phyloP scores from a whole-genome alignment of 768 basidiomycete species.

The Leccinum fibrillosum region DNA sequence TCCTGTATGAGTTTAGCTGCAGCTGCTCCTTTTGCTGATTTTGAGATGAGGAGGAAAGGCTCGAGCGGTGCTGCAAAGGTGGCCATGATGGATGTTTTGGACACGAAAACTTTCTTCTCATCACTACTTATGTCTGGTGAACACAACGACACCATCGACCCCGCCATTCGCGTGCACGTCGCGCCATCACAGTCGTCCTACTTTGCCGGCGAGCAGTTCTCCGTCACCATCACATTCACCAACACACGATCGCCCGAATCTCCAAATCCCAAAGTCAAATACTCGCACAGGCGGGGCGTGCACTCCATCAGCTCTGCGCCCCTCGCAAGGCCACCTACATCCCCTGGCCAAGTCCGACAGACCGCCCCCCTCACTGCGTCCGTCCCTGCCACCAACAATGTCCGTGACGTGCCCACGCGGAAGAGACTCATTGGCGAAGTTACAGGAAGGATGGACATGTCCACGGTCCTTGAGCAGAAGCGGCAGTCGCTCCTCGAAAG shows the following conservation, averaged over 20 bases:
- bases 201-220: constrained; percentile 89
- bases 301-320: constrained; percentile 86
- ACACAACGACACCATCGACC: constrained; percentile 30
- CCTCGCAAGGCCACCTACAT: constrained; percentile 77
- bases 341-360: constrained; percentile 58
- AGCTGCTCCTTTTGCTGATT: constrained; percentile 87
- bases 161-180: constrained; percentile 64
- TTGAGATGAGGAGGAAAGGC: constrained; percentile 88
- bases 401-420: constrained; percentile 36
- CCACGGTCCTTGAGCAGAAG: constrained; percentile 51
- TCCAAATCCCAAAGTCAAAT: constrained; percentile 32
- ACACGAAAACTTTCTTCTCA: background rate
- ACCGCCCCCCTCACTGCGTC: constrained; percentile 28
- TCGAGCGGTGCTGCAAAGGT: constrained; percentile 73
- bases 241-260: constrained; percentile 63
- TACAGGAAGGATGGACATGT: constrained; percentile 36
- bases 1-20: constrained; percentile 87
- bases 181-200: constrained; percentile 84
- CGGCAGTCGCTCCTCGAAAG: constrained; percentile 53
- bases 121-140: constrained; percentile 16
- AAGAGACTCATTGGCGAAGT: constrained; percentile 56
- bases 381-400: constrained; percentile 13
- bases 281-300: constrained; percentile 62
- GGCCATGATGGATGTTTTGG: constrained; percentile 31
- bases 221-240: constrained; percentile 82